These are phyloP conservation scores for Paracoccidioides lutzii DNA, from an alignment of 2,329 filamentous ascomycete species.

Conservation along the genomic window DNA sequence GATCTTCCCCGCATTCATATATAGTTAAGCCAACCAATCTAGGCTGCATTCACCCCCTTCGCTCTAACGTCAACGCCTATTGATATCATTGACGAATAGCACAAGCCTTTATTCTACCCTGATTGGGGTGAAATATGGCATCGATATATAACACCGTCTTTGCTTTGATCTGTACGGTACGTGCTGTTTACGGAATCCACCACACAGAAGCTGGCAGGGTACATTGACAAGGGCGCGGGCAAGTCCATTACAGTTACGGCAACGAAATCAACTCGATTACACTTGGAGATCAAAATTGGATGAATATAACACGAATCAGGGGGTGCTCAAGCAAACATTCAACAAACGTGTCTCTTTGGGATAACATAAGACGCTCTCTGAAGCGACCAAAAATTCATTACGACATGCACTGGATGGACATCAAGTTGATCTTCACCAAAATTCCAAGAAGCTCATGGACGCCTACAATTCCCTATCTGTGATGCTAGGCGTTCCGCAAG, in stretches of 20 bases:
- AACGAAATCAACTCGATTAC: conserved; percentile 62
- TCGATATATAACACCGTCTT: conserved; percentile 35
- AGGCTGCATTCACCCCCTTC: not conserved
- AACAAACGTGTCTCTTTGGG: conserved; percentile 30
- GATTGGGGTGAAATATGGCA: conserved; percentile 7
- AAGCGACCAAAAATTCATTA: conserved; percentile 51
- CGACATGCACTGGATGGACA: conserved; percentile 51
- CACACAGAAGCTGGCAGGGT: conserved; percentile 41
- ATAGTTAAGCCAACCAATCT: not conserved
- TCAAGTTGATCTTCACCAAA: conserved; percentile 32
- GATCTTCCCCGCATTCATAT: not conserved
- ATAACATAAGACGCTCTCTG: conserved; percentile 48
- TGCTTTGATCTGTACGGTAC: conserved; percentile 70
- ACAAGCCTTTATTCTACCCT: not conserved
- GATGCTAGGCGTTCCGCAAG: conserved; percentile 50
- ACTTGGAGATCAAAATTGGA: conserved; percentile 62
- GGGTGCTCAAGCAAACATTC: not conserved
- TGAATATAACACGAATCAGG: conserved; percentile 40
- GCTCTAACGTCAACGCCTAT: not conserved
- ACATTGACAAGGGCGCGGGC: conserved; percentile 48
- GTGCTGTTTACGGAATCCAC: conserved; percentile 60
- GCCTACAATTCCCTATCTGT: conserved; percentile 52
- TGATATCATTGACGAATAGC: not conserved
- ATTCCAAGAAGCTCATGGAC: conserved; percentile 42
- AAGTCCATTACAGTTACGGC: conserved; percentile 49